Base-by-base conservation (phyloP, 2,329 filamentous ascomycete genomes). In the Ceratocystis alfenasii region DNA sequence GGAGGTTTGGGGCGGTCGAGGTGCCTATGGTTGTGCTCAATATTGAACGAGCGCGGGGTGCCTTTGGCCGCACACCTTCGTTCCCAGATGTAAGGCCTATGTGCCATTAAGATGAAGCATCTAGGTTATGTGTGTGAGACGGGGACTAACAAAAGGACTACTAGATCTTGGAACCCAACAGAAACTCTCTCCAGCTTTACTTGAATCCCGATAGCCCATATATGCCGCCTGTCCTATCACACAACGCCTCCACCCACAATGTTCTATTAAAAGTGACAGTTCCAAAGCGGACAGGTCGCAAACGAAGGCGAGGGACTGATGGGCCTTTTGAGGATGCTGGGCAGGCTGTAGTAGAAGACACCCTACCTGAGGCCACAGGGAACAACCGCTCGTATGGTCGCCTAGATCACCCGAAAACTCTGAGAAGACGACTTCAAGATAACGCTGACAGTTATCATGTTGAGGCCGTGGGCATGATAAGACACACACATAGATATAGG, bases 261-360 rank as follows among this genome's bases (percentile, higher is more conserved):
- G 78, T 97, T 22, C 80, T 97, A 22, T 79, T 99, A 64, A 92
- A 91, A 73, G 81, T 99, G 65, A 91, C 87, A 0, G 84, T 97
- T 0, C 93, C 94, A 0, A 94, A 87, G 74, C 81, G 90, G 66
- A 96, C 91, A 1, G 92, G 92, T 2, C 83, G 90, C 68, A 95
- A 89, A 75, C 83, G 92, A 67, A 96, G 92, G 76, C 81, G 87
- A 70, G 91, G 90, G n/a, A 85, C 84, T 4, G 74, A 86, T 65
- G 87, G 80, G 3, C 85, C 87, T 0, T 93, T 85, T 72, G 75
- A 79, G 50, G 79, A 79, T 2, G 75, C 78, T 63, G 45, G 75
- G 4, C 72, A 77, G 12, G 69, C 75, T 17, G 60, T 72, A 1
- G 71, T 72, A 1, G 71, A 75, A 65, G 66, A 69, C 41, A 20